These are phyloP conservation scores for Neofusicoccum cordaticola DNA, from an alignment of 2,329 filamentous ascomycete species.

Conservation along the genomic window DNA sequence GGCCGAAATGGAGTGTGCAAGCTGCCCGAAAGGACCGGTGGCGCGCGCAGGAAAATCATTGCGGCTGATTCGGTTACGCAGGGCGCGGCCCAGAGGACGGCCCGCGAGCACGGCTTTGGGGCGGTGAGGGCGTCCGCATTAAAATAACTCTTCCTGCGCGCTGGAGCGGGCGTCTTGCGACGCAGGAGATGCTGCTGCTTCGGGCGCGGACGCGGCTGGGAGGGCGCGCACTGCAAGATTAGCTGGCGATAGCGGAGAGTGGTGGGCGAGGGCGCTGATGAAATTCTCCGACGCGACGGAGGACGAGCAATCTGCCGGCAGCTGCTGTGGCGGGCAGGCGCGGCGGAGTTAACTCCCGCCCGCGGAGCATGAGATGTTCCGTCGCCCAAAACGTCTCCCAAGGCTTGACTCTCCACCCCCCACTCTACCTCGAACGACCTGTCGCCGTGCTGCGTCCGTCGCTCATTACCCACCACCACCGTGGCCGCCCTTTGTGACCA, in stretches of 20 bases:
- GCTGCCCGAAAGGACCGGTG: background rate
- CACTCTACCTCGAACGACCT: constrained; percentile 7
- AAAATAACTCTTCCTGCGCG: background rate
- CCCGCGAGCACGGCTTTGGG: background rate
- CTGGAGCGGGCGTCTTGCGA: too few species aligned
- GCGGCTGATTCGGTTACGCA: background rate
- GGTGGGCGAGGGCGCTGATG: background rate
- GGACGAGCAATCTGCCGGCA: too few species aligned
- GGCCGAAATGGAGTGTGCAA: background rate
- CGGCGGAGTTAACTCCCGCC: background rate
- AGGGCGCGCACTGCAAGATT: background rate
- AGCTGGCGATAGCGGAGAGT: background rate
- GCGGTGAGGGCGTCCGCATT: background rate
- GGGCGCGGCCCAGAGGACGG: background rate
- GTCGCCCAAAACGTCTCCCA: background rate
- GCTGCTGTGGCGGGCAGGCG: too few species aligned
- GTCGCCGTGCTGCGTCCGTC: background rate
- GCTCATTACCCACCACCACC: background rate
- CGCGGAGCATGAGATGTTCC: background rate
- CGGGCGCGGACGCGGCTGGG: background rate
- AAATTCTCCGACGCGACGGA: background rate
- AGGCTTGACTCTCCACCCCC: background rate
- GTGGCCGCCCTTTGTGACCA: background rate
- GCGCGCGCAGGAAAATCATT: background rate
- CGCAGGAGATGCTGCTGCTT: background rate